Evolutionary conservation across 108 stramenopile species (phyloP), one percentile per base, ranked within the genome.

Genomic region (Cyclotella kingstonii): DNA sequence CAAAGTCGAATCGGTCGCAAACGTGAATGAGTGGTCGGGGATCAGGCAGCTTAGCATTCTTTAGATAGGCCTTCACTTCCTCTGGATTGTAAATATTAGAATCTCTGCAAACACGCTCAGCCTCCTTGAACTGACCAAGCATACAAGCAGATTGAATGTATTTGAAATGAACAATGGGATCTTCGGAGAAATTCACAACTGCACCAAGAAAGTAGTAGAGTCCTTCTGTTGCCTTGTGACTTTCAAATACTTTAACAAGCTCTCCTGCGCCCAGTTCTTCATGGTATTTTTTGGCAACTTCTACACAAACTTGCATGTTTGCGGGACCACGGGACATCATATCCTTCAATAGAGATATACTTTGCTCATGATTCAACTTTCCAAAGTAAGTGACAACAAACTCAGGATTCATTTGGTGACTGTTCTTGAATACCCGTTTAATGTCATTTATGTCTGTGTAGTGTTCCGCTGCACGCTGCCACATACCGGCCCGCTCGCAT

Each of bases 391-490:
- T 73, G 38, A 99, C 90, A 18, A 98, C 88, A 67, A 98, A 99
- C 63, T 97, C 98, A 2, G 93, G 81, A 60, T 89, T 90, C 92
- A 98, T 93, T 47, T 93, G 89, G 69, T 97, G 94, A 55, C 93
- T 86, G 70, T 95, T 95, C 78, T 96, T 93, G 80, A 95, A 93
- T 26, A 95, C 91, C 45, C 90, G 90, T 89, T 99, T 99, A 72
- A 99, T 98, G 79, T 99, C 99, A 10, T 81, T 87, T 31, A 97
- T 93, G 52, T 97, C 95, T 50, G 92, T 96, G 92, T 97, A 98
- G 76, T 98, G 95, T 80, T 99, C 98, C n/a, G 98, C 95, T 5
- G 99, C 99, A 42, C 99, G 94, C 81, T 99, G 97, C 90, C 88
- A 97, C 86, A 99, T 97, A 1, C 97, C 96, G 5, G 92, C 90